Base-by-base conservation (phyloP, 495 filamentous ascomycete species). In the Hypoxylon fragiforme region DNA sequence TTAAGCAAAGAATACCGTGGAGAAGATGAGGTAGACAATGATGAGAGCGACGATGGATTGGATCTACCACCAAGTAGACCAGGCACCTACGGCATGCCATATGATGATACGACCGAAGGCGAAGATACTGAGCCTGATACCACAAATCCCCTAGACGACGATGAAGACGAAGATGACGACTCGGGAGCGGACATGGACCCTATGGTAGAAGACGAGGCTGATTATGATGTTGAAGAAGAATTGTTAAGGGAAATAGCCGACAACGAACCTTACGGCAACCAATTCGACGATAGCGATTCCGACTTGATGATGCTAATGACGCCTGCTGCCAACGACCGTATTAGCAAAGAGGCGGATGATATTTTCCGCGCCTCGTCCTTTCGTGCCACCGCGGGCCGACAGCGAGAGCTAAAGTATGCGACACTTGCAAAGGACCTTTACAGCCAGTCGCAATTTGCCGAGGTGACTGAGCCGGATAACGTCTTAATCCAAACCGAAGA, bases 401-500 rank as follows among this genome's bases (percentile, higher is more conserved):
- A 56, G 38, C 65, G 71, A n/a, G 66, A 73, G n/a, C 71, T 75
- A 28, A 70, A 67, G 41, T 79, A 76, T 44, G 69, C 75, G 12
- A 57, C 68, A 20, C 73, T 84, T 49, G 80, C 77, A 19, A 82
- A 77, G 60, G 75, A 77, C 32, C 48, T 77, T 1, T 80, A 81
- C 50, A 63, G 47, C 19, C 72, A 78, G 44, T 67, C 73, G 53
- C 72, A 67, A 20, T 68, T 70, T 7, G 79, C 81, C 0, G 40
- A 55, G 4, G 50, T 81, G 11, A 63, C 60, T 15, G 82, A 84
- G 62, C 54, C 72, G 15, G 76, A 79, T 38, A 73, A 79, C 43
- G 54, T 85, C n/a, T 76, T 85, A 26, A 65, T 82, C 4, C 64
- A 68, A n/a, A 85, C 82, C 3, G 82, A 85, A 60, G 66, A 66